Conservation (phyloP, 371 early-diverging fungal genomes). For the Mucor piriformis region DNA sequence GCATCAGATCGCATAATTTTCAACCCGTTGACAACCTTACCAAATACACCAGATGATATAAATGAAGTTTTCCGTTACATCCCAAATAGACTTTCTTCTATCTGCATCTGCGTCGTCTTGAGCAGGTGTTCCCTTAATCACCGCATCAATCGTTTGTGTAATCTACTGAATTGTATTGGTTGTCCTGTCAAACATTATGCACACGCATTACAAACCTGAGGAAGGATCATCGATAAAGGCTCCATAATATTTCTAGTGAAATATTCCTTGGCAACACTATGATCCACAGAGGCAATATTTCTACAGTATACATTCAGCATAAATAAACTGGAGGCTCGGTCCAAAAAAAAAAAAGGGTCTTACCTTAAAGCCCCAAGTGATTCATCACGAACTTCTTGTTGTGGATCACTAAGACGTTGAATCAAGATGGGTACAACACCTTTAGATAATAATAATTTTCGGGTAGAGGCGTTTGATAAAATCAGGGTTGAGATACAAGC, state of each 20-base stretch:
- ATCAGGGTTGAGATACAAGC: constrained; percentile 82
- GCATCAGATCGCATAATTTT: not conserved
- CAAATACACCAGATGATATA: constrained; percentile 68
- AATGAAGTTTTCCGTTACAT: constrained; percentile 74
- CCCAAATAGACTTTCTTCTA: constrained; percentile 69
- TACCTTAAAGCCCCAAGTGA: constrained; percentile 77
- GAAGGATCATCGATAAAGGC: constrained; percentile 49
- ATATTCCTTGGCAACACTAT: constrained; percentile 68
- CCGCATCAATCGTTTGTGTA: constrained; percentile 45
- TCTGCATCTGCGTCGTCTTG: constrained; percentile 52
- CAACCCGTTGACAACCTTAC: constrained; percentile 18
- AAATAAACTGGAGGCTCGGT: not conserved
- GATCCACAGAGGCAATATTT: constrained; percentile 65
- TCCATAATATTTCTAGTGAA: constrained; percentile 67
- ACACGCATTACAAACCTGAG: no score
- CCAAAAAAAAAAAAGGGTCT: not conserved
- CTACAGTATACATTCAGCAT: constrained; percentile 29
- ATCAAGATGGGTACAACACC: constrained; percentile 69
- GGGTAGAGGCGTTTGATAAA: constrained; percentile 60
- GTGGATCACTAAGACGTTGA: constrained; percentile 68
- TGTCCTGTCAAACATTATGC: no score
- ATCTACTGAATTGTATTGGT: constrained; percentile 28
- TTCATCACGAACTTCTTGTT: constrained; percentile 78
- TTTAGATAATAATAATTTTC: constrained; percentile 73
- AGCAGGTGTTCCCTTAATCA: constrained; percentile 52